Evolutionary conservation across 2,329 filamentous ascomycete species (phyloP).

Genomic region (Penicillium sp.): DNA sequence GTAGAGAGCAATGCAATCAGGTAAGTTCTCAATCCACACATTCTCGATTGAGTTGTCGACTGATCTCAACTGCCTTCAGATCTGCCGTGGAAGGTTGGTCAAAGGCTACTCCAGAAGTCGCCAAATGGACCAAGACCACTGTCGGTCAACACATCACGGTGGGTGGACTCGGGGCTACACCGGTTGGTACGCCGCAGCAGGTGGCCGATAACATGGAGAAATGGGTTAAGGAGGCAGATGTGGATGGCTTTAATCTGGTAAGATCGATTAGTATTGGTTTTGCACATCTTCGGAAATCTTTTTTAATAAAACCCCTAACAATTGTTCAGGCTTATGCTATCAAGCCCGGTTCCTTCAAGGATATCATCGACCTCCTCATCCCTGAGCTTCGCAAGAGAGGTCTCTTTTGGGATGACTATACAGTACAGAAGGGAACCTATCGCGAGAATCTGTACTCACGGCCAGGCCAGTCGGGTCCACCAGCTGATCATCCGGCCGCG

Average conservation of each 20-base stretch:
- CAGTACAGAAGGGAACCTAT: slow-evolving; percentile 41
- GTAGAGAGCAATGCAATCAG: slow-evolving; percentile 66
- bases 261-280: too few relatives aligned
- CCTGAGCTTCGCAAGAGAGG: slow-evolving; percentile 66
- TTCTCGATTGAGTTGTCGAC: neutral
- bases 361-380: slow-evolving; percentile 67
- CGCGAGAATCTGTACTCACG: slow-evolving; percentile 44
- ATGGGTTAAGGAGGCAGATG: slow-evolving; percentile 70
- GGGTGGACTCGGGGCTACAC: slow-evolving; percentile 67
- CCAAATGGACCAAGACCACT: slow-evolving; percentile 74
- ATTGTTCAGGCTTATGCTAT: slow-evolving; percentile 62
- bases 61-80: slow-evolving; percentile 31
- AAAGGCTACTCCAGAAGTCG: slow-evolving; percentile 60
- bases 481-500: slow-evolving; percentile 40
- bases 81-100: slow-evolving; percentile 56
- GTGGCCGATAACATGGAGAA: slow-evolving; percentile 70
- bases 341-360: slow-evolving; percentile 70
- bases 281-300: too few relatives aligned
- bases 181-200: slow-evolving; percentile 66
- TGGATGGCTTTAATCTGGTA: slow-evolving; percentile 77
- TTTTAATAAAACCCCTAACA: neutral
- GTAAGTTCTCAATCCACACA: slow-evolving; percentile 27
- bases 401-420: slow-evolving; percentile 45
- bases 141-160: slow-evolving; percentile 70
- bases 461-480: slow-evolving; percentile 39